Evolutionary conservation across 2,329 filamentous ascomycete genomes (phyloP).

Genomic region (Ceratocystiopsis minuta): DNA sequence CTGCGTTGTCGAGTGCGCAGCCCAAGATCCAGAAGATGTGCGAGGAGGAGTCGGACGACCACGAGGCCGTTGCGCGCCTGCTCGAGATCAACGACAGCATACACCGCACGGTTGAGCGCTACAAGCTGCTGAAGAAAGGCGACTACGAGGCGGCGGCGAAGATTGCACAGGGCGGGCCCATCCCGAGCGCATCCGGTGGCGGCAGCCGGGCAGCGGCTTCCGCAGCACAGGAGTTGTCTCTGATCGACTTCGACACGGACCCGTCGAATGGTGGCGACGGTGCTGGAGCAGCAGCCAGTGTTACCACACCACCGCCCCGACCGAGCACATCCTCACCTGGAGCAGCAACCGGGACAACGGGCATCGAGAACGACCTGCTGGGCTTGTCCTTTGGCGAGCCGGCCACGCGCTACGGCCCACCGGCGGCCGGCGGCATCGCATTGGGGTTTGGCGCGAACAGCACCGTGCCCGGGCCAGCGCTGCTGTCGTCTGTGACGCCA

Average conservation of each 20-base stretch:
- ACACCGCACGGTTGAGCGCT: slow-evolving; percentile 86
- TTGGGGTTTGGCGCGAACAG: slow-evolving; percentile 58
- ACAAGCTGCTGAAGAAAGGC: slow-evolving; percentile 90
- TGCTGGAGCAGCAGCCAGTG: slow-evolving; percentile 16
- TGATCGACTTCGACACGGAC: slow-evolving; percentile 71
- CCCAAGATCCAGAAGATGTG: slow-evolving; percentile 99
- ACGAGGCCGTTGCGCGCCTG: slow-evolving; percentile 86
- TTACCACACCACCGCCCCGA: slow-evolving; percentile 6
- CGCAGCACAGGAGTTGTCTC: slow-evolving; percentile 55
- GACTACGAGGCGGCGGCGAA: slow-evolving; percentile 69
- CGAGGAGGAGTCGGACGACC: slow-evolving; percentile 93
- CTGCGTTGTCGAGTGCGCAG: slow-evolving; percentile 77
- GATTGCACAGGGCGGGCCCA: slow-evolving; percentile 60
- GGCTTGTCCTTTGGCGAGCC: slow-evolving; percentile 63
- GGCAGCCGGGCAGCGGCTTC: slow-evolving; percentile 16
- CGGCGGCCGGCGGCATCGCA: slow-evolving; percentile 54
- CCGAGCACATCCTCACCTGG: slow-evolving; percentile 15
- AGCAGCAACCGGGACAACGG: slow-evolving; percentile 33
- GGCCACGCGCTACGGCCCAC: slow-evolving; percentile 43
- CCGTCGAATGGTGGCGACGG: slow-evolving; percentile 27
- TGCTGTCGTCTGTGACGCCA: slow-evolving; percentile 46
- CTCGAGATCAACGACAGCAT: slow-evolving; percentile 98
- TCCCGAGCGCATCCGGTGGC: slow-evolving; percentile 25
- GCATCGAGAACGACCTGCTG: slow-evolving; percentile 77
- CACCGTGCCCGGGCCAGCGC: slow-evolving; percentile 44